Percentiles rank a stretch among this genome's conserved stretches.
These are phyloP conservation scores for Leptoxyphium fumago DNA, from an alignment of 2,329 filamentous ascomycete genomes.

Conservation along the genomic window DNA sequence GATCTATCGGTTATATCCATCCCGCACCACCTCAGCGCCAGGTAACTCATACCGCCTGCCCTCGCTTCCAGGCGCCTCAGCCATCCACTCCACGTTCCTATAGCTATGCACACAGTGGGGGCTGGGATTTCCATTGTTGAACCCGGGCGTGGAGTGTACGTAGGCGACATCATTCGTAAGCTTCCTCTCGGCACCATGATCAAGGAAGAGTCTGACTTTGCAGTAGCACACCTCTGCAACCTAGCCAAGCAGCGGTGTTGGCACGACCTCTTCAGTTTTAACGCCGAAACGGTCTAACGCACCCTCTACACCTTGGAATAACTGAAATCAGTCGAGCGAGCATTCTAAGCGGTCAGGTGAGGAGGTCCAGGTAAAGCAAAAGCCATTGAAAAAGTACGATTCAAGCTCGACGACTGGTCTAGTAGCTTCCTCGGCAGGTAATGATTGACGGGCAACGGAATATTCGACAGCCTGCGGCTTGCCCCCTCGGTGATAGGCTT, in stretches of 20 bases:
- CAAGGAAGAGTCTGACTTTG: slow-evolving; percentile 93
- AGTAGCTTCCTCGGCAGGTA: slow-evolving; percentile 34
- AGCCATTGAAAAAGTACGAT: slow-evolving; percentile 75
- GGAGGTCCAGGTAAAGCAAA: slow-evolving; percentile 65
- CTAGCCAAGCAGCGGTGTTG: slow-evolving; percentile 33
- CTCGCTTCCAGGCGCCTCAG: too few relatives aligned
- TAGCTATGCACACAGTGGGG: too few relatives aligned
- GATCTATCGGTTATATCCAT: too few relatives aligned
- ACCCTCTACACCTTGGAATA: slow-evolving; percentile 96
- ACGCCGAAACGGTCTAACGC: slow-evolving; percentile 87
- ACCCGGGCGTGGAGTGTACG: too few relatives aligned
- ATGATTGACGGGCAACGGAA: slow-evolving; percentile 50
- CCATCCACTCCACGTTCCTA: too few relatives aligned
- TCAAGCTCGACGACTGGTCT: slow-evolving; percentile 35
- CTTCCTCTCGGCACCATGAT: slow-evolving; percentile 90
- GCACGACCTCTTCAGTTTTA: slow-evolving; percentile 60
- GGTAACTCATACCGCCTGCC: too few relatives aligned
- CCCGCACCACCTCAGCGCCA: too few relatives aligned
- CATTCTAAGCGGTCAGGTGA: slow-evolving; percentile 65
- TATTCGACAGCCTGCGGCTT: slow-evolving; percentile 92
- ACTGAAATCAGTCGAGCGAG: slow-evolving; percentile 90
- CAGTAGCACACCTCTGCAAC: slow-evolving; percentile 68
- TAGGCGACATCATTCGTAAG: slow-evolving; percentile 88
- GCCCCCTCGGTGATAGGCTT: slow-evolving; percentile 84
- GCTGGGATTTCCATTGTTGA: too few relatives aligned